A percentile compares a stretch with the other conserved stretches of the same genome.
These are phyloP conservation scores for Bruguiera sexangula DNA, from an alignment of 345 rosid genomes.

Conservation along the genomic window DNA sequence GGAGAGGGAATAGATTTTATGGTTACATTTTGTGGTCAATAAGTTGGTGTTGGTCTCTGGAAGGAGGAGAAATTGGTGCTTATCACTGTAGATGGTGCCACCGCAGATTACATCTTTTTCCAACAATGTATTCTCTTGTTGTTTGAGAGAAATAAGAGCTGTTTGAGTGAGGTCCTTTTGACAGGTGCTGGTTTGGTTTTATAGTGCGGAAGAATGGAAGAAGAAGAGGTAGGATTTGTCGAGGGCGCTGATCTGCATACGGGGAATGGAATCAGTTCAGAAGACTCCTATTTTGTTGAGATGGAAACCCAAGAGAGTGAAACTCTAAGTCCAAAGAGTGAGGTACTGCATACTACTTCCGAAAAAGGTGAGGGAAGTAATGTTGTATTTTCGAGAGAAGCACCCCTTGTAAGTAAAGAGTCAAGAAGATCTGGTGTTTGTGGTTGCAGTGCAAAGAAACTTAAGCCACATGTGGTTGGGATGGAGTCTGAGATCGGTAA, in stretches of 20 bases:
- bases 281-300: constrained; percentile 40
- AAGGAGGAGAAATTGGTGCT: constrained; percentile 10
- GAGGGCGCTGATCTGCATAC: constrained; percentile 26
- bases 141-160: constrained; percentile 14
- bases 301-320: constrained; percentile 47
- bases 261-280: constrained; percentile 35
- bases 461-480: constrained; percentile 28
- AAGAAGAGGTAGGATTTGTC: constrained; percentile 23
- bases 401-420: constrained; percentile 47
- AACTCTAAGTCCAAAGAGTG: constrained; percentile 31
- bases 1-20: constrained; percentile 4
- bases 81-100: constrained; percentile 5
- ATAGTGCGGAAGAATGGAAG: constrained; percentile 39
- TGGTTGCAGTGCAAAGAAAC: constrained; percentile 48
- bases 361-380: constrained; percentile 52
- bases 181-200: constrained; percentile 18
- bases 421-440: constrained; percentile 38
- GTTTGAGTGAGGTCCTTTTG: constrained; percentile 14
- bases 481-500: constrained; percentile 38
- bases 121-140: constrained; percentile 12
- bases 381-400: constrained; percentile 62
- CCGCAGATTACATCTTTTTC: constrained; percentile 8
- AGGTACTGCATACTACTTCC: constrained; percentile 26
- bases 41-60: constrained; percentile 19
- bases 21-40: constrained; percentile 2